phyloP scores from a whole-genome alignment of 2,329 filamentous ascomycete genomes.

The Hansfordia pulvinata region DNA sequence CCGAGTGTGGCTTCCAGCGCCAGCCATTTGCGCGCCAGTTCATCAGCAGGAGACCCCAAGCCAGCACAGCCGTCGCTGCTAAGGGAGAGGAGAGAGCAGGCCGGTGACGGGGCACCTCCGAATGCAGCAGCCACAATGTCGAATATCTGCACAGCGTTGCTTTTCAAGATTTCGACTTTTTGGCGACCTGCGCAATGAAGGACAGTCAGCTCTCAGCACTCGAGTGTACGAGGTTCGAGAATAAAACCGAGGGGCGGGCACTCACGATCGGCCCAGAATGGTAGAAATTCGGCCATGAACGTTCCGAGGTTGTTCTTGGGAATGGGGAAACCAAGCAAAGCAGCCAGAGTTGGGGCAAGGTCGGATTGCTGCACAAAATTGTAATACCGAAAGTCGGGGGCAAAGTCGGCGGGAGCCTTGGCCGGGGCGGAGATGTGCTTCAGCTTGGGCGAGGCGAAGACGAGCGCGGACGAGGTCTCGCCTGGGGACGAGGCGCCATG shows the following conservation, averaged over 20 bases:
- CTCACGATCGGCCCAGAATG: constrained; percentile 58
- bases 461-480: constrained; percentile 83
- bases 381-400: constrained; percentile 73
- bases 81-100: too few relatives aligned
- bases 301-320: constrained; percentile 84
- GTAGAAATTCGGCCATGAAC: constrained; percentile 66
- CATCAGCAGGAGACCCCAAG: constrained; percentile 35
- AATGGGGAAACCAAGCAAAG: constrained; percentile 74
- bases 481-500: constrained; percentile 89
- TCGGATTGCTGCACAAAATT: constrained; percentile 83
- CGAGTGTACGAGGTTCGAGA: too few relatives aligned
- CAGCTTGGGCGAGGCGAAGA: constrained; percentile 83
- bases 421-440: constrained; percentile 33
- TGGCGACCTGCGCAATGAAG: constrained; percentile 16
- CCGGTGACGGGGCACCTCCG: too few relatives aligned
- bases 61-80: too few relatives aligned
- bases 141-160: constrained; percentile 72
- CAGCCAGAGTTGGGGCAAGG: constrained; percentile 77
- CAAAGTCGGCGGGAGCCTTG: constrained; percentile 40
- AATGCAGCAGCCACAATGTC: constrained; percentile 66
- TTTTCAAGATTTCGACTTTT: constrained; percentile 52
- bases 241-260: constrained; percentile 7
- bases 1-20: constrained; percentile 13
- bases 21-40: constrained; percentile 59
- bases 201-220: constrained; percentile 6